Evolutionary conservation across 2,329 filamentous ascomycete species (phyloP), one percentile per base, ranked within the genome.

Genomic region (Aspergillus japonicus): DNA sequence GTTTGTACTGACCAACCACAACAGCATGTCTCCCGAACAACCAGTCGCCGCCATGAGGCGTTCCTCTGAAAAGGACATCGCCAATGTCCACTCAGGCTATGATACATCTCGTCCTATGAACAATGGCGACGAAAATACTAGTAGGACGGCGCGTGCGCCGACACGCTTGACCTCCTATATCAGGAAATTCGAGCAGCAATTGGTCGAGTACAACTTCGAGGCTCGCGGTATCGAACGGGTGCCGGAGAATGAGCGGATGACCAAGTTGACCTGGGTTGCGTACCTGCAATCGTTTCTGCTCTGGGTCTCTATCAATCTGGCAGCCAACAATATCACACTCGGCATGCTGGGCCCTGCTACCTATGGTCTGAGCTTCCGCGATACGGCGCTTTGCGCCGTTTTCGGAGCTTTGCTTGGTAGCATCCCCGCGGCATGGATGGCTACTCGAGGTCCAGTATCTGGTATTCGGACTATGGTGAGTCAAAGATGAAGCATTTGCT

Each of bases 281-380:
- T 85, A 85, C 68, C 73, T 81, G 42, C 84, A 87, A 69, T 80
- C 84, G 23, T 81, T 80, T 19, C 71, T 86, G 50, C 73, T 88
- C 52, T 88, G 85, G 86, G 81, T 87, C 62, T 85, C 82, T 10
- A 82, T 87, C 70, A 88, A 88, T 66, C 75, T 87, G 10, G 83
- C 84, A 2, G 83, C 85, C 26, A 87, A 87, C 72, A 87, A 88
- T 64, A 82, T 88, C 49, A 86, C 85, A 0, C 76, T 88, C n/a
- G 86, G 84, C 0, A 86, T 87, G 80, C 78, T 88, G 19, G 86
- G 85, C 0, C 84, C 85, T 1, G 79, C 81, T 2, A 79, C 86
- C 1, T 88, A 83, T 70, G 79, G 78, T 4, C 75, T 89, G 5
- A 82, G 83, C 21, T 88, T 88, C 64, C 64, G 78, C 14, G 86